Conservation (phyloP, 2,329 filamentous ascomycete species). For the Pseudogymnoascus sp. region DNA sequence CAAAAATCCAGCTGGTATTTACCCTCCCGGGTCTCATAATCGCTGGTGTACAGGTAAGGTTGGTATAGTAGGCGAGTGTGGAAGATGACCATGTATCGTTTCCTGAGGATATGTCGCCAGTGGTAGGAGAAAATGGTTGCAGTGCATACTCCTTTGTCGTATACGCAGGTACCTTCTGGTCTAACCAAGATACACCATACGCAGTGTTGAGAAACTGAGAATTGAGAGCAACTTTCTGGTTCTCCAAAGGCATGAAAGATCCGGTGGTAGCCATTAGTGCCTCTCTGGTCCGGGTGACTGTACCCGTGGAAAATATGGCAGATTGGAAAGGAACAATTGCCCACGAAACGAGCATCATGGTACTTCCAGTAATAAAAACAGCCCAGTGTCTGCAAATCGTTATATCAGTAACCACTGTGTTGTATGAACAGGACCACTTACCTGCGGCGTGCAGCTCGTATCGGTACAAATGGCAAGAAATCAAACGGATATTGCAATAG, state of each 20-base stretch:
- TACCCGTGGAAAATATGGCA: slow-evolving; percentile 43
- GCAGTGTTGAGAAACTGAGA: slow-evolving; percentile 38
- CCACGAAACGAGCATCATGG: slow-evolving; percentile 49
- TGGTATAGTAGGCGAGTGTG: slow-evolving; percentile 32
- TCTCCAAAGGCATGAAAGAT: slow-evolving; percentile 23
- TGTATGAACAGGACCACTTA: neutral
- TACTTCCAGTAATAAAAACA: slow-evolving; percentile 42
- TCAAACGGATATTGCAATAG: slow-evolving; percentile 50
- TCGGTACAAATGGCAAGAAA: slow-evolving; percentile 39
- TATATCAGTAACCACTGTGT: neutral
- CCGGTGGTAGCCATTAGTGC: slow-evolving; percentile 23
- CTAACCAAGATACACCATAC: slow-evolving; percentile 42
- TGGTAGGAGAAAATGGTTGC: slow-evolving; percentile 36
- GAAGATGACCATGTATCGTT: slow-evolving; percentile 22
- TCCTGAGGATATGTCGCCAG: neutral
- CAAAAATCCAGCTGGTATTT: slow-evolving; percentile 26
- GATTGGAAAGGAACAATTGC: slow-evolving; percentile 49
- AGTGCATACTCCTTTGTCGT: slow-evolving; percentile 39
- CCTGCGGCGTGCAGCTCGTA: slow-evolving; percentile 33
- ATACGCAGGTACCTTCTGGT: slow-evolving; percentile 39
- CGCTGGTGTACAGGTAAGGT: slow-evolving; percentile 36
- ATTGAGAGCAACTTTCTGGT: slow-evolving; percentile 32
- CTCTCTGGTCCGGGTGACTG: slow-evolving; percentile 23
- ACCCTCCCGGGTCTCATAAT: slow-evolving; percentile 9
- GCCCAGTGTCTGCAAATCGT: slow-evolving; percentile 43